Evolutionary conservation across 225 moss, liverwort and hornwort genomes (phyloP).

Genomic region (Physcomitrellopsis africana): DNA sequence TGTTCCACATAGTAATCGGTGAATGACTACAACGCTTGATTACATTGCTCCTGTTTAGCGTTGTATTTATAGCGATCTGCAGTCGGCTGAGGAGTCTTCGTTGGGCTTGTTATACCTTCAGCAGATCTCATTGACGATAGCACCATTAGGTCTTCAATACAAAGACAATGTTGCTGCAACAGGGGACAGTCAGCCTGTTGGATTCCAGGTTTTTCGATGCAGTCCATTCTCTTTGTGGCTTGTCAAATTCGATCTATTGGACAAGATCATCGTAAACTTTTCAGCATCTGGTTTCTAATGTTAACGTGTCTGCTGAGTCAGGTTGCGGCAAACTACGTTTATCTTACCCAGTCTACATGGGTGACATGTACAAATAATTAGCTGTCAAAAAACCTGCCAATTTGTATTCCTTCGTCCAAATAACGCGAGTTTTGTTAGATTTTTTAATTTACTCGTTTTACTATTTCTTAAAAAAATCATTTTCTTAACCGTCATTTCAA

Average conservation of each 20-base stretch:
- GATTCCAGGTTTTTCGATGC: constrained; percentile 71
- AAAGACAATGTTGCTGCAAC: constrained; percentile 83
- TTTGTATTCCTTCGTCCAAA: neutral
- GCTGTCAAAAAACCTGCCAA: too few relatives aligned
- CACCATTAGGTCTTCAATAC: constrained; percentile 86
- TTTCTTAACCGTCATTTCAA: too few relatives aligned
- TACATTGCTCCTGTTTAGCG: too few relatives aligned
- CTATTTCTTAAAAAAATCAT: too few relatives aligned
- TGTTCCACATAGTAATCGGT: neutral
- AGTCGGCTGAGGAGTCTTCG: constrained; percentile 9
- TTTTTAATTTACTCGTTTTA: too few relatives aligned
- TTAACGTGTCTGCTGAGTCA: constrained; percentile 33
- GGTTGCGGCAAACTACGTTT: constrained; percentile 95
- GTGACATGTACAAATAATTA: too few relatives aligned
- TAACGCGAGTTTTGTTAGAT: too few relatives aligned
- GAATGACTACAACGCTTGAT: too few relatives aligned
- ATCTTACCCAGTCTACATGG: constrained; percentile 97
- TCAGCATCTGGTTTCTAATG: constrained; percentile 4
- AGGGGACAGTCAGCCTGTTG: constrained; percentile 80
- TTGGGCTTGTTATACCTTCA: constrained; percentile 2
- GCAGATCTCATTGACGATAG: constrained; percentile 81
- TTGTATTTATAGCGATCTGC: neutral
- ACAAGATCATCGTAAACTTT: neutral
- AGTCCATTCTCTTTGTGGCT: neutral
- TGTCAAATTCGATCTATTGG: neutral